Base-by-base conservation (phyloP, 805 yeast species). In the Metschnikowia orientalis region DNA sequence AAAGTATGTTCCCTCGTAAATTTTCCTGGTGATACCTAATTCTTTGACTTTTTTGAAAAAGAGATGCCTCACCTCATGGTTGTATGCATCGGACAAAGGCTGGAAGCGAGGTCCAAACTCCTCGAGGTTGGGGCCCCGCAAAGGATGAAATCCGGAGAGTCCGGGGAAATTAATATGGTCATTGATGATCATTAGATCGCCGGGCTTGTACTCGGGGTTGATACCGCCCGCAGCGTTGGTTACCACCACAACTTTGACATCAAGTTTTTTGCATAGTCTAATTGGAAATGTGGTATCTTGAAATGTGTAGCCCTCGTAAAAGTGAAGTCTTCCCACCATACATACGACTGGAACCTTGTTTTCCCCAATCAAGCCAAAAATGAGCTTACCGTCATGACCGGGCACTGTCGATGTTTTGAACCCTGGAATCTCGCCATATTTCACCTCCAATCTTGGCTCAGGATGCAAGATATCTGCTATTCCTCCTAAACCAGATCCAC, bases 201-300 rank as follows among this genome's bases (percentile, higher is more conserved):
- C 96, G 2, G 90, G 84, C 33, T 69, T 69, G 57, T 59, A 89
- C 4, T 49, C 52, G 2, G 74, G 59, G 49, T 87, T 82, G 28
- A 83, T 57, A 1, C 96, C 97, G 28, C 97, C 98, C 2, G 96
- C 95, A 1, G 98, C 98, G 59, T 90, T 90, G n/a, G 97, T 90
- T 7, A 81, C 94, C 15, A 90, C 65, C 26, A 90, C 65, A 3
- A 69, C 66, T 27, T 67, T 57, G 18, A 80, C 77, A 0, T 81
- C 86, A 48, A 89, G 59, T 24, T 63, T 54, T 31, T 76, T 68
- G 34, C 94, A 77, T 15, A 83, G 79, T 37, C 98, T 72, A 11
- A 90, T 68, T 0, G 97, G 96, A 55, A 87, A 83, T 0, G 87
- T 86, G 1, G 95, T 81, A 34, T 82, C 84, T 38, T 73, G 75